A percentile compares a stretch with the other conserved stretches of the same genome.
phyloP scores from a whole-genome alignment of 768 basidiomycete species.

The Phylloporus scabripes region DNA sequence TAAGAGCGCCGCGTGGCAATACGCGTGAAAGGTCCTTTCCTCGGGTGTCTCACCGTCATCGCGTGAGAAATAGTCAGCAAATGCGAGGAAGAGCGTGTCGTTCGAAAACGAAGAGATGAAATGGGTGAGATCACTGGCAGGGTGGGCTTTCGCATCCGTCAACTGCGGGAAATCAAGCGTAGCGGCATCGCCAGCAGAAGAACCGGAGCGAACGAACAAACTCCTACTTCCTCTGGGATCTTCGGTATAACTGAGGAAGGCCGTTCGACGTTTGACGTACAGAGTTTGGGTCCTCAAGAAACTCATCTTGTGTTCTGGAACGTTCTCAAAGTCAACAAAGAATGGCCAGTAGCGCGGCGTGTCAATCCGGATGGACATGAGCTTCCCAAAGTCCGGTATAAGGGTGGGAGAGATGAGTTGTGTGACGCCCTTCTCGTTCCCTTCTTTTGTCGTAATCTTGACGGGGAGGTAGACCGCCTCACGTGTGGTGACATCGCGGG shows the following conservation, averaged over 20 bases:
- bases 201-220: conserved; percentile 83
- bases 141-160: conserved; percentile 59
- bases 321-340: conserved; percentile 68
- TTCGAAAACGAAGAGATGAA: conserved; percentile 88
- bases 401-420: conserved; percentile 90
- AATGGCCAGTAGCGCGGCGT: conserved; percentile 96
- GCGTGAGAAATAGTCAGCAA: conserved; percentile 73
- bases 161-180: conserved; percentile 80
- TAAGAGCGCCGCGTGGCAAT: conserved; percentile 69
- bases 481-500: conserved; percentile 85
- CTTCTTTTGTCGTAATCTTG: conserved; percentile 76
- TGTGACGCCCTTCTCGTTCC: conserved; percentile 53
- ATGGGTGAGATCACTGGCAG: conserved; percentile 69
- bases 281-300: conserved; percentile 77
- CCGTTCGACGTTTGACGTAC: conserved; percentile 87
- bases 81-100: conserved; percentile 70
- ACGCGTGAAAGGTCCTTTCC: conserved; percentile 61
- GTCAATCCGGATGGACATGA: conserved; percentile 81
- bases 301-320: conserved; percentile 59
- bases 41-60: conserved; percentile 51
- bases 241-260: conserved; percentile 88
- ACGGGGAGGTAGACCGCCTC: conserved; percentile 92
- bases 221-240: conserved; percentile 92
- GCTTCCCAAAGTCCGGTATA: conserved; percentile 79
- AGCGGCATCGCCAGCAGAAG: conserved; percentile 78